These are phyloP conservation scores for Stramenopiles sp. DNA, from an alignment of 352 stramenopile genomes.

Conservation along the genomic window DNA sequence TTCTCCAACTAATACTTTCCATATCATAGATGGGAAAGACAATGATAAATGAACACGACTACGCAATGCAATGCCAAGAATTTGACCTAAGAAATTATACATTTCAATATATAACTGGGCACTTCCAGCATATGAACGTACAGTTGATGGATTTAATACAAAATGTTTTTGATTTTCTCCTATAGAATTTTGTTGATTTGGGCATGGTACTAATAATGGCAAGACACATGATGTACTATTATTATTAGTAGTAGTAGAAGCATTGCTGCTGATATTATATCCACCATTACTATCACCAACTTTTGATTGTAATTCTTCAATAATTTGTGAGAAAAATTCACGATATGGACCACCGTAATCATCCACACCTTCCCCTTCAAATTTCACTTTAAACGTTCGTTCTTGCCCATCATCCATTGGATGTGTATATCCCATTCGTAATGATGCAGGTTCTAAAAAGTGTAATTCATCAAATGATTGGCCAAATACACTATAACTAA, in stretches of 20 bases:
- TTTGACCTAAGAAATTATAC: slow-evolving; percentile 63
- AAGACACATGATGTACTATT: slow-evolving; percentile 33
- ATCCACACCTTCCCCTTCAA: slow-evolving; percentile 74
- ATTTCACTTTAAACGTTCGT: slow-evolving; percentile 77
- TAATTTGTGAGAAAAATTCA: slow-evolving; percentile 69
- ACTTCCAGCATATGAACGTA: slow-evolving; percentile 10
- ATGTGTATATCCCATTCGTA: slow-evolving; percentile 67
- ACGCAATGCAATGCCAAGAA: slow-evolving; percentile 58
- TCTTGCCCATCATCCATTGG: slow-evolving; percentile 69
- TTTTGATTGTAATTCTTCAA: slow-evolving; percentile 27
- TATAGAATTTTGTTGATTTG: slow-evolving; percentile 54
- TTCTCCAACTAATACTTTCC: slow-evolving; percentile 23
- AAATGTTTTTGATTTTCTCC: slow-evolving; percentile 53
- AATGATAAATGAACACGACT: slow-evolving; percentile 45
- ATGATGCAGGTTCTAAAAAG: slow-evolving; percentile 38
- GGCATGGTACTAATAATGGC: slow-evolving; percentile 54
- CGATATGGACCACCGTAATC: slow-evolving; percentile 78
- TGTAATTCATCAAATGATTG: slow-evolving; percentile 59
- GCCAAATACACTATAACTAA: slow-evolving; percentile 50
- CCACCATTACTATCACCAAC: slow-evolving; percentile 9
- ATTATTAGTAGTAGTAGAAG: slow-evolving; percentile 8
- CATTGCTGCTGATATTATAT: slow-evolving; percentile 10
- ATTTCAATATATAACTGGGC: slow-evolving; percentile 46
- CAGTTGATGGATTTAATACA: slow-evolving; percentile 36
- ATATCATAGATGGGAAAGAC: slow-evolving; percentile 26